Evolutionary conservation across 805 yeast genomes (phyloP).

Genomic region (Tetrapisispora namnaoensis): DNA sequence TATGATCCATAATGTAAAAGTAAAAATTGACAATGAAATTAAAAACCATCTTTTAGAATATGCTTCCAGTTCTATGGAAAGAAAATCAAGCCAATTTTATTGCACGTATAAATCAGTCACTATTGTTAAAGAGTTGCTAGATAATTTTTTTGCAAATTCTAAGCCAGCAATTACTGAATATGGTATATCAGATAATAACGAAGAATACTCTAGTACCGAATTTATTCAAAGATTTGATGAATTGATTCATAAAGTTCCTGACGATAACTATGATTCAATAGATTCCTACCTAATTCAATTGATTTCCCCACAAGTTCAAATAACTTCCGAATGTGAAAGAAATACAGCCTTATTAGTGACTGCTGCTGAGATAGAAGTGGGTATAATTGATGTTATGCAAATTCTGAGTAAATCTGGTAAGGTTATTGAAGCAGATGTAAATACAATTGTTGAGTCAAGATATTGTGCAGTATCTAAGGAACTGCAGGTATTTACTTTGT

Average conservation of each 20-base stretch:
- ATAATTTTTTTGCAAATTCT: conserved; percentile 12
- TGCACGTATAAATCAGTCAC: conserved; percentile 42
- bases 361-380: conserved; percentile 50
- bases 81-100: conserved; percentile 35
- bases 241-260: conserved; percentile 34
- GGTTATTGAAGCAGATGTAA: conserved; percentile 21
- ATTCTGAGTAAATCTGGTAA: conserved; percentile 26
- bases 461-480: conserved; percentile 48
- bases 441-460: conserved; percentile 43
- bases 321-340: conserved; percentile 37
- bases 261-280: conserved; percentile 33
- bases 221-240: conserved; percentile 38
- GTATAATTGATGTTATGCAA: conserved; percentile 39
- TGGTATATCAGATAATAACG: conserved; percentile 9
- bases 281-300: conserved; percentile 46
- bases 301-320: conserved; percentile 54
- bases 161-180: conserved; percentile 16
- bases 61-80: conserved; percentile 34
- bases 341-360: conserved; percentile 42
- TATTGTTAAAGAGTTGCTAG: conserved; percentile 35
- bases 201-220: conserved; percentile 20
- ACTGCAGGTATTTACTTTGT: conserved; percentile 44
- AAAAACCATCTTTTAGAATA: conserved; percentile 43
- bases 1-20: conserved; percentile 43
- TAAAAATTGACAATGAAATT: conserved; percentile 44